Percentiles rank a stretch among this genome's conserved stretches.
These are phyloP conservation scores for Cryptosporidium muris DNA, from an alignment of 169 alveolate species.

Conservation along the genomic window DNA sequence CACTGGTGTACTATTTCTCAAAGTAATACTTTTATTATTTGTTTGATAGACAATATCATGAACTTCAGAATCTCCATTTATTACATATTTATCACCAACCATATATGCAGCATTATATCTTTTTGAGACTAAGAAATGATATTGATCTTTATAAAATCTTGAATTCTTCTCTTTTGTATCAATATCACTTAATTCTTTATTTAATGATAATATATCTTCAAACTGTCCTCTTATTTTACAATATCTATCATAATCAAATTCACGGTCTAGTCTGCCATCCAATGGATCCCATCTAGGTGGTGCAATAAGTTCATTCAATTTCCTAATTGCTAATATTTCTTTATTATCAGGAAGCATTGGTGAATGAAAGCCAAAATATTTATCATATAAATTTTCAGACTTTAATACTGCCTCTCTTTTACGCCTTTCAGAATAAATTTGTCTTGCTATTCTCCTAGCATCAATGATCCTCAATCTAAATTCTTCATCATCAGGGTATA, in stretches of 20 bases:
- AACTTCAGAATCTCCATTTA: conserved; percentile 58
- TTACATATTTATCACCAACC: conserved; percentile 49
- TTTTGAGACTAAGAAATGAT: conserved; percentile 23
- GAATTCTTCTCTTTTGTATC: conserved; percentile 51
- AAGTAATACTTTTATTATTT: conserved; percentile 29
- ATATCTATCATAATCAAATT: conserved; percentile 67
- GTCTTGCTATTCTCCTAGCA: conserved; percentile 61
- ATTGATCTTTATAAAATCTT: conserved; percentile 55
- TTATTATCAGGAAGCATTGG: conserved; percentile 56
- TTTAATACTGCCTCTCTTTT: conserved; percentile 24
- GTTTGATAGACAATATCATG: conserved; percentile 21
- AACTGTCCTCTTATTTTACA: conserved; percentile 39
- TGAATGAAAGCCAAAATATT: conserved; percentile 38
- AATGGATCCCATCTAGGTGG: conserved; percentile 73
- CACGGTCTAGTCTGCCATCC: conserved; percentile 69
- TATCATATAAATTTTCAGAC: conserved; percentile 41
- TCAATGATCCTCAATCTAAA: conserved; percentile 68
- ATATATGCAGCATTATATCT: conserved; percentile 41
- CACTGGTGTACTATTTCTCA: conserved; percentile 11
- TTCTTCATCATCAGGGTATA: conserved; percentile 70
- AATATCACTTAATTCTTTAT: conserved; percentile 23
- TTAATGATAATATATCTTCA: conserved; percentile 65
- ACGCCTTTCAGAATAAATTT: conserved; percentile 38
- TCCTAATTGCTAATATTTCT: conserved; percentile 54
- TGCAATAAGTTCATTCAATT: conserved; percentile 50